Base-by-base conservation (phyloP, 2,329 filamentous ascomycete genomes). In the Epichloe coenophiala region DNA sequence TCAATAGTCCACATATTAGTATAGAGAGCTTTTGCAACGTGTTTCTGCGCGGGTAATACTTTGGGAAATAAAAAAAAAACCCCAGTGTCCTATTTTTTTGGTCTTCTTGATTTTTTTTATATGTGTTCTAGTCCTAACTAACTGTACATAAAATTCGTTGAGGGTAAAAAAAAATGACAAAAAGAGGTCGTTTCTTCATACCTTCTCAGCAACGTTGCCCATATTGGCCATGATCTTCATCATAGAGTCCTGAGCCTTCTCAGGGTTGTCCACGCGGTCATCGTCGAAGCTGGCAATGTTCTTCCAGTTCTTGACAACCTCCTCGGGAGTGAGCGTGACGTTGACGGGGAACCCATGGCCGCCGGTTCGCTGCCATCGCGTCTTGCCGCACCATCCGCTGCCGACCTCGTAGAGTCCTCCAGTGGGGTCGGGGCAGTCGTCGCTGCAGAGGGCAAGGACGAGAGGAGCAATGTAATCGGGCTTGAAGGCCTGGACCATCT, bases 401-500 rank as follows among this genome's bases (percentile, higher is more conserved):
- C 93, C 93, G 59, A 91, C 88, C 73, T 98, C 93, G 71, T 89
- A 98, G 45, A 98, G 78, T 49, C 84, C 84, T 57, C 91, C 91
- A 52, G 89, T 96, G 15, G 82, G 80, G 63, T 86, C 79, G 31
- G 93, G 91, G 49, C 89, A 82, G 71, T 88, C 87, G 72, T 98
- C 93, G 66, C 82, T 88, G 68, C 69, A 76, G 52, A 98, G 85
- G 41, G 90, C 81, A 50, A 91, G 81, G 48, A 98, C 90, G 38
- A 97, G 73, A 54, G 93, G 93, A 49, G 93, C 93, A 67, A 98
- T 90, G 70, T 95, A 97, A 65, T 97, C 91, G 53, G 93, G 93
- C 82, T 97, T 98, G 78, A 98, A 95, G 44, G 93, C 91, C 74
- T 97, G 90, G 17, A 98, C 90, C 73, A 97, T 82, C 74, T 98